Percentiles rank a stretch among this genome's conserved stretches.
Evolutionary conservation across 2,329 filamentous ascomycete species (phyloP).

Genomic region (Lachnellula hyalina): DNA sequence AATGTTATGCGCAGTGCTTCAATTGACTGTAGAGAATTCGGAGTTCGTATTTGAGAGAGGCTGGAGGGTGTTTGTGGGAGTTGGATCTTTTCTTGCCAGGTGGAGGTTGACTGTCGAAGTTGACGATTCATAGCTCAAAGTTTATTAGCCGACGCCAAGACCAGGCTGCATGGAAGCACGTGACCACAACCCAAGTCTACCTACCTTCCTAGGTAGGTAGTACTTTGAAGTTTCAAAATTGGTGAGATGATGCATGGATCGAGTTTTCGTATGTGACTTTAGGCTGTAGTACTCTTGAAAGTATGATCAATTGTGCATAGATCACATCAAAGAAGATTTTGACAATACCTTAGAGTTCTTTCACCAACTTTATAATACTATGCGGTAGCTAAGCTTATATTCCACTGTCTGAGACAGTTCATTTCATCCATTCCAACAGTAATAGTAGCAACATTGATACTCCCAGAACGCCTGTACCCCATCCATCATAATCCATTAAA

Average conservation of each 20-base stretch:
- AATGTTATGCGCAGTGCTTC: constrained; percentile 12
- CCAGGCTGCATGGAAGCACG: not conserved
- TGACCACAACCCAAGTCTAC: not conserved
- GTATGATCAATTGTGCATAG: too few relatives aligned
- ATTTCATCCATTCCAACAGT: not conserved
- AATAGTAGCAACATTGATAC: not conserved
- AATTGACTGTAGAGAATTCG: constrained; percentile 14
- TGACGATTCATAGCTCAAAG: not conserved
- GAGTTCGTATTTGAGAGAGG: constrained; percentile 4
- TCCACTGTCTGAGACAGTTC: not conserved
- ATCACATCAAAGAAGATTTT: too few relatives aligned
- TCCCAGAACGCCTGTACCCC: not conserved
- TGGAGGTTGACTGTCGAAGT: constrained; percentile 1
- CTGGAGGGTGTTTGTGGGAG: constrained; percentile 13
- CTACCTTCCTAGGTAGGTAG: too few relatives aligned
- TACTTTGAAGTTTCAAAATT: too few relatives aligned
- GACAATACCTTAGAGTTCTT: too few relatives aligned
- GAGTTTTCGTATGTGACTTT: too few relatives aligned
- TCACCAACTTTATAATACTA: too few relatives aligned
- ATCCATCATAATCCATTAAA: constrained; percentile 38
- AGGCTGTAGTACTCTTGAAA: too few relatives aligned
- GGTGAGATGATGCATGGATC: too few relatives aligned
- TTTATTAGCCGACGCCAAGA: not conserved
- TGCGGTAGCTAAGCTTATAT: too few relatives aligned
- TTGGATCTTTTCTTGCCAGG: not conserved